phyloP scores from a whole-genome alignment of 2,329 filamentous ascomycete genomes.

The Pochonia chlamydosporia region DNA sequence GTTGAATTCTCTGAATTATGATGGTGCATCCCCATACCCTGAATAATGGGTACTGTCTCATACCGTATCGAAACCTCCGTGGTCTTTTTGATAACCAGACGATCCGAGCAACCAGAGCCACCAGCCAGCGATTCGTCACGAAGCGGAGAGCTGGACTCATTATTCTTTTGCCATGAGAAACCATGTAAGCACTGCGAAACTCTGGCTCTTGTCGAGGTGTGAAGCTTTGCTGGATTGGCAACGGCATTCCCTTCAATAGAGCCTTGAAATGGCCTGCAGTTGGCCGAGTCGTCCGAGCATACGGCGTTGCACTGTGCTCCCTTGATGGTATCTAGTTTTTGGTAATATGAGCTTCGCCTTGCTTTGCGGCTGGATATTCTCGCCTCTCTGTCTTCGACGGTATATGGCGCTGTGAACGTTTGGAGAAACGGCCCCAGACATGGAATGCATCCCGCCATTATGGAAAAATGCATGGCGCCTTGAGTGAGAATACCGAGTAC shows the following conservation, averaged over 20 bases:
- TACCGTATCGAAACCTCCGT: conserved; percentile 5
- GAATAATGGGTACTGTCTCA: neutral
- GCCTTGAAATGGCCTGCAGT: conserved; percentile 6
- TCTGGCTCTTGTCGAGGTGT: neutral
- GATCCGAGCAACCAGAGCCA: neutral
- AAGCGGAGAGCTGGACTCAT: neutral
- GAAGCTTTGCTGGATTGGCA: neutral
- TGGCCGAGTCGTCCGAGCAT: conserved; percentile 2
- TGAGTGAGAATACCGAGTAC: conserved; percentile 7
- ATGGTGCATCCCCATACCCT: neutral
- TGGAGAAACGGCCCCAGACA: conserved; percentile 9
- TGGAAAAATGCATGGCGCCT: conserved; percentile 8
- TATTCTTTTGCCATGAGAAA: neutral
- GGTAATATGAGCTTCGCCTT: conserved; percentile 1
- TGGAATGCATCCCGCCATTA: conserved; percentile 7
- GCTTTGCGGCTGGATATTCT: neutral
- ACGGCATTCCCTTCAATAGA: neutral
- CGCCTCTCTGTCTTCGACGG: neutral
- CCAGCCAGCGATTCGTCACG: neutral
- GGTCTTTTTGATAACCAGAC: conserved; percentile 6
- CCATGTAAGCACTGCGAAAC: neutral
- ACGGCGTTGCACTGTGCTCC: neutral
- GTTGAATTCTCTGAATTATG: neutral
- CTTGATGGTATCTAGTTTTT: conserved; percentile 7
- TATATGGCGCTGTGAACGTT: conserved; percentile 3